phyloP scores from a whole-genome alignment of 305 asterid species.

The Fraxinus dipetala region DNA sequence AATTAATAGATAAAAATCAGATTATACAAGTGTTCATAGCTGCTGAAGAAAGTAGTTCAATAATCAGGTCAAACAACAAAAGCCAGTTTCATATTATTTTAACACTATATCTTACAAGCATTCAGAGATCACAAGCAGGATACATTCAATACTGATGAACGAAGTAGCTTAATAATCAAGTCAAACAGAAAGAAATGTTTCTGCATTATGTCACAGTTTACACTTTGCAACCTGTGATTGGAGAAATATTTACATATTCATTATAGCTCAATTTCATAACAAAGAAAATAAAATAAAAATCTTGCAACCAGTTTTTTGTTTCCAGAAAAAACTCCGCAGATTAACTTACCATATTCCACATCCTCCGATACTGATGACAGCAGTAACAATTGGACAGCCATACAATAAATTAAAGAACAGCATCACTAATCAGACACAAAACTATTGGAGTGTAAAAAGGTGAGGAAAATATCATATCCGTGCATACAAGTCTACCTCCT shows the following conservation, averaged over 20 bases:
- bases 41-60: background rate
- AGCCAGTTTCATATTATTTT: background rate
- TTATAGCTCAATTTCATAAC: background rate
- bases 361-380: conserved; percentile 85
- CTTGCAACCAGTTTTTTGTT: background rate
- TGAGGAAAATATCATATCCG: background rate
- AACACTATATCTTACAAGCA: background rate
- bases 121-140: background rate
- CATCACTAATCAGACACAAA: conserved; percentile 30
- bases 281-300: background rate
- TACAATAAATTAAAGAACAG: conserved; percentile 17
- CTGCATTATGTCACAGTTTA: background rate
- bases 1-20: background rate
- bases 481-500: conserved; percentile 56
- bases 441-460: background rate
- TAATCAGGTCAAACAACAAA: background rate
- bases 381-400: conserved; percentile 35
- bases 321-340: conserved; percentile 7
- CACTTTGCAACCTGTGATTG: background rate
- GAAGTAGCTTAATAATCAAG: background rate
- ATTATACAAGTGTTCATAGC: background rate
- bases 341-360: conserved; percentile 95
- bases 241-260: background rate
- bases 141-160: background rate
- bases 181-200: background rate